Base-by-base conservation (phyloP, 1,139 yeast genomes). In the Pichia sp. region DNA sequence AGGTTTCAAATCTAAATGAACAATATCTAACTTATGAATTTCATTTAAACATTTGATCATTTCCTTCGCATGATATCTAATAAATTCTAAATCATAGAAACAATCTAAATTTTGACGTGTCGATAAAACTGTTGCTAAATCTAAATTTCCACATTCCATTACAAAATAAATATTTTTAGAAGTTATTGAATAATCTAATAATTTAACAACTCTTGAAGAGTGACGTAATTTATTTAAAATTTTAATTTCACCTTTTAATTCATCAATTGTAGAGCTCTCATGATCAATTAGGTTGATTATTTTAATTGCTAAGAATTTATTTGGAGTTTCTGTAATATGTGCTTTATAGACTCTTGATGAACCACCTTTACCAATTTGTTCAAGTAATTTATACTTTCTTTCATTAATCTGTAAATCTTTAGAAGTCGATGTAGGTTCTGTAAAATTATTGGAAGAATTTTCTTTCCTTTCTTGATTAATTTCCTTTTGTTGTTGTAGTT, bases 141-240 rank as follows among this genome's bases (percentile, higher is more conserved):
- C 98, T 41, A 84, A 74, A 52, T 91, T 96, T 19, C 98, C 98
- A 56, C 94, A 84, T 61, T 91, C 98, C 96, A 91, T 86, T 1
- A 91, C 84, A 48, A 89, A 65, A 52, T 74, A 72, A 25, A 89
- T 70, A 2, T 79, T 70, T 0, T 82, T 77, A 31, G 74, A 77
- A 2, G 73, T 72, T 51, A 86, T 68, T 25, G 83, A 82, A 58
- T 81, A 77, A 56, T 88, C 96, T 34, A 83, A 64, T 36, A 91
- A 66, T 52, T 74, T 73, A 4, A 93, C 95, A 4, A 91, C 96
- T 43, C 96, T 67, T 22, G 74, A 74, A 42, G 79, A 77, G 39
- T 74, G 67, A 45, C 71, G 69, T 22, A 93, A 65, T 48, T 74
- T 73, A 24, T 72, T 65, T 43, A 91, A 64, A 25, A 91, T 68